phyloP scores from a whole-genome alignment of 2,329 filamentous ascomycete species.

The Neonectria neomacrospora region DNA sequence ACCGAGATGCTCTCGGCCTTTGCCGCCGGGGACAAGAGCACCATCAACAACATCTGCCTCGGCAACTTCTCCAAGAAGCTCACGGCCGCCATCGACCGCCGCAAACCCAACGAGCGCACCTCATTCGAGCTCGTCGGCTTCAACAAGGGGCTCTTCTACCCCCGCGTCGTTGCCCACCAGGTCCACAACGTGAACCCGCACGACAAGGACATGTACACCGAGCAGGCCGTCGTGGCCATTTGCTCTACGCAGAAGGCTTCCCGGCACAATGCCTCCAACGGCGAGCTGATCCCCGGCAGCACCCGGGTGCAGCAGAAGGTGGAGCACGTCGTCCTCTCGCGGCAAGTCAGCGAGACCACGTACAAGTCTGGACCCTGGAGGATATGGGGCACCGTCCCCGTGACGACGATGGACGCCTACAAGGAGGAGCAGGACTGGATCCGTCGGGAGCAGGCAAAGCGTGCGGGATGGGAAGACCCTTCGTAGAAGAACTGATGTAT shows the following conservation, averaged over 20 bases:
- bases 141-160: conserved; percentile 53
- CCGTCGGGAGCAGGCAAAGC: conserved; percentile 48
- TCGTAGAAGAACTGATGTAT: conserved; percentile 33
- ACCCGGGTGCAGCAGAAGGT: conserved; percentile 64
- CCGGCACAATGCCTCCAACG: conserved; percentile 52
- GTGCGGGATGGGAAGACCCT: conserved; percentile 48
- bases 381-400: conserved; percentile 71
- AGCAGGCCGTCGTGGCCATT: conserved; percentile 71
- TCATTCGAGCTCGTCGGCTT: conserved; percentile 67
- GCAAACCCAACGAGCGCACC: conserved; percentile 57
- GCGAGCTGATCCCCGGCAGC: conserved; percentile 56
- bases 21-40: conserved; percentile 65
- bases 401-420: conserved; percentile 60
- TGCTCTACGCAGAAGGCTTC: conserved; percentile 65
- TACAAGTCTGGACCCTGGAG: conserved; percentile 66
- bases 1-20: conserved; percentile 69
- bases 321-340: conserved; percentile 74
- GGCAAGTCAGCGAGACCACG: conserved; percentile 57
- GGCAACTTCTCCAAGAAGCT: conserved; percentile 64
- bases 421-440: conserved; percentile 50
- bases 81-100: conserved; percentile 62
- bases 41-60: conserved; percentile 65
- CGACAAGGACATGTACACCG: conserved; percentile 49
- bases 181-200: conserved; percentile 58
- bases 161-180: conserved; percentile 67